Evolutionary conservation across 1,139 yeast genomes (phyloP), one percentile per base, ranked within the genome.

Genomic region (Lodderomyces theae): DNA sequence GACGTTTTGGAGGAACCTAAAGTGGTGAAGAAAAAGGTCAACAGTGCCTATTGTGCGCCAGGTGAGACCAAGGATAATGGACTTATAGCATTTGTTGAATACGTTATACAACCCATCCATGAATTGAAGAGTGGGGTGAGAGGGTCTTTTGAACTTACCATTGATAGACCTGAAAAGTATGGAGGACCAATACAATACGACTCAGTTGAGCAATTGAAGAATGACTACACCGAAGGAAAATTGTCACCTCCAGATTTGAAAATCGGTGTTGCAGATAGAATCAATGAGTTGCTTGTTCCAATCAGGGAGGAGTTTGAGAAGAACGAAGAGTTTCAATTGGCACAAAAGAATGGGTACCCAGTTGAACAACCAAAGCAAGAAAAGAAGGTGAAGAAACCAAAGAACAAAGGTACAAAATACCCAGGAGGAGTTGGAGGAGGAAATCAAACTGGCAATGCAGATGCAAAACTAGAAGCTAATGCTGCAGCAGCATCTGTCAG

Each of bases 1-100:
- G 98, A 92, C 58, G 64, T 94, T 38, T 69, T 90, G 49, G 99
- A 94, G 63, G 92, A 84, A 39, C 95, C 96, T 50, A 86, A 86
- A 59, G 66, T 69, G 32, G 92, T 94, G 43, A 84, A 82, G 66
- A 90, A 90, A 82, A 94, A 94, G 77, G 80, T 94, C 55, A 80
- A 80, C 55, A 79, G 86, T 59, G 98, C 99, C 3, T 92, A 78
- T 73, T 94, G 97, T 69, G 90, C 95, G 17, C 96, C 97, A 24
- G 97, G 97, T 53, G 89, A 82, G 49, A 80, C 88, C 35, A 90
- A 83, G 52, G 95, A 86, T 51, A 94, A 94, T 58, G 98, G 98
- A 28, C 72, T 94, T 49, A 69, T 94, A 46, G 79, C 97, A 1
- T 90, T 94, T 60, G 71, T 89, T 47, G 86, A 90, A 65, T 80